phyloP scores from a whole-genome alignment of 495 filamentous ascomycete species.

The Podospora comata region DNA sequence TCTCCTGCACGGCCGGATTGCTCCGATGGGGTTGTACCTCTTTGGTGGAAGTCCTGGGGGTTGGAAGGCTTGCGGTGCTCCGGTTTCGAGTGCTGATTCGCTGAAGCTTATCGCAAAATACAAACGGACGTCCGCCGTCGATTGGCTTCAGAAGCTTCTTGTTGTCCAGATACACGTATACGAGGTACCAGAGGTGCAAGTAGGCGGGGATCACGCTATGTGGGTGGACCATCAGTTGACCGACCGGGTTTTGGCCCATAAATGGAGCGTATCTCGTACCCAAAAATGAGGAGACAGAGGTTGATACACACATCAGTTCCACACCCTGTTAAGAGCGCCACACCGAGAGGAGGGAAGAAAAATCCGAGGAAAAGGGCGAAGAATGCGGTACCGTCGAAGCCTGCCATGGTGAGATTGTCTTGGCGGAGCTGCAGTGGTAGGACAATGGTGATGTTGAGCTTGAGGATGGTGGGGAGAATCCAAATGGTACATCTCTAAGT shows the following conservation, averaged over 20 bases:
- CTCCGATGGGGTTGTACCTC: neutral
- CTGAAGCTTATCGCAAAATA: neutral
- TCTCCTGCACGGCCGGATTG: neutral
- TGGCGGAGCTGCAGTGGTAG: too few species aligned
- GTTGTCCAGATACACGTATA: constrained; percentile 63
- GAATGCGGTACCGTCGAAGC: neutral
- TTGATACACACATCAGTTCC: neutral
- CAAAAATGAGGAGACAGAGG: neutral
- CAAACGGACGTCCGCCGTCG: neutral
- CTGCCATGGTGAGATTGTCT: too few species aligned
- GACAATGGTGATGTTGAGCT: too few species aligned
- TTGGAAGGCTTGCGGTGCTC: neutral
- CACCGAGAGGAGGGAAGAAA: neutral
- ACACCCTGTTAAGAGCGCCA: neutral
- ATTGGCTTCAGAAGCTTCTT: neutral
- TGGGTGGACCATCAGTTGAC: neutral
- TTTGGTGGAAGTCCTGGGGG: neutral
- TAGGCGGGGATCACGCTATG: constrained; percentile 60
- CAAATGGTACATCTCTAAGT: too few species aligned
- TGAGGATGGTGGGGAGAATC: too few species aligned
- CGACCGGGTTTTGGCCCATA: neutral
- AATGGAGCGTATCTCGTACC: neutral
- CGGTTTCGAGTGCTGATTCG: neutral
- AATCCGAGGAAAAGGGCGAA: neutral
- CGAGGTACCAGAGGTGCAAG: constrained; percentile 87